Conservation (phyloP, 345 rosid genomes). For the Bruguiera gymnorhiza region DNA sequence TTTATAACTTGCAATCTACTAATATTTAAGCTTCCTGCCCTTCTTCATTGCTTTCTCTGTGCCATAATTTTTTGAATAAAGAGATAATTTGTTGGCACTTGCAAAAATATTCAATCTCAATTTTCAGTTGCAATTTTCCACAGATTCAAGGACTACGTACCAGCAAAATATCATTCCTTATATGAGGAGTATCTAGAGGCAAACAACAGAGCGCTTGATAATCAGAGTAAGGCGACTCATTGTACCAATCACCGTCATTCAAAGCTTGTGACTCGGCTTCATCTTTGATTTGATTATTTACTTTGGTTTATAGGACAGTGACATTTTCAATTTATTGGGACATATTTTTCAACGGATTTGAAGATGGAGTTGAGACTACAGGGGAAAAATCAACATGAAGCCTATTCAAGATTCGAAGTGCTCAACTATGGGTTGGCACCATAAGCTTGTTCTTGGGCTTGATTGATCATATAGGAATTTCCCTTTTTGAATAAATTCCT, state of each 20-base stretch:
- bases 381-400: no score
- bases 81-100: background rate
- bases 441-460: no score
- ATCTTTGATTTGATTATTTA: background rate
- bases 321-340: background rate
- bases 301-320: background rate
- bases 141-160: slow-evolving; percentile 89
- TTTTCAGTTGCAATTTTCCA: slow-evolving; percentile 8
- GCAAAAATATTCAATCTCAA: slow-evolving; percentile 4
- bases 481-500: no score
- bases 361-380: no score
- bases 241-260: background rate
- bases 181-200: slow-evolving; percentile 65
- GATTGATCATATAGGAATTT: no score
- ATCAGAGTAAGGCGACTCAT: slow-evolving; percentile 24
- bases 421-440: no score
- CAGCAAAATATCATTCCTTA: slow-evolving; percentile 53
- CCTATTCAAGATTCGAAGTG: no score
- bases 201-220: slow-evolving; percentile 25
- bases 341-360: no score
- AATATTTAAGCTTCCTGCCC: background rate
- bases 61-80: background rate
- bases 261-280: background rate
- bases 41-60: background rate
- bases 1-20: background rate